phyloP scores from a whole-genome alignment of 1,284 basidiomycete species.

The Coniferiporia sulphurascens region DNA sequence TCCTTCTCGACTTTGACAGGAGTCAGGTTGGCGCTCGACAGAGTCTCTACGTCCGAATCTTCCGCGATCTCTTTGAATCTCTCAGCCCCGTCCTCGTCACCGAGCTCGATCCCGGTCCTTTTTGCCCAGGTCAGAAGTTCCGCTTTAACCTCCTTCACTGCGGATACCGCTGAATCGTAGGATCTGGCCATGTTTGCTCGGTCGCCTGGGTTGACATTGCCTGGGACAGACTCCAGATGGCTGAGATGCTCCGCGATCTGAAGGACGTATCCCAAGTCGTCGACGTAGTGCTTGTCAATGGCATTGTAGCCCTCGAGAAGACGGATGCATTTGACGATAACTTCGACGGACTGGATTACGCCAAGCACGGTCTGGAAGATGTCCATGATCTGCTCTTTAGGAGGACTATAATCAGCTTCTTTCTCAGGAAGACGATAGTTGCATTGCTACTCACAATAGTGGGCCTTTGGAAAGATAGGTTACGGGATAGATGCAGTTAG shows the following conservation, averaged over 20 bases:
- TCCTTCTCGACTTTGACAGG: too few species aligned
- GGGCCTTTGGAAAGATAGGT: too few species aligned
- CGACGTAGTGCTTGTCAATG: background rate
- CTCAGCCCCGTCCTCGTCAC: background rate
- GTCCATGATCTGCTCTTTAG: background rate
- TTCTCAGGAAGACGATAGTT: background rate
- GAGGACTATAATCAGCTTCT: background rate
- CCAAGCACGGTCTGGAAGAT: background rate
- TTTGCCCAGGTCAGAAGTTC: background rate
- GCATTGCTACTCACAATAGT: background rate
- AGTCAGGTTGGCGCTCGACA: too few species aligned
- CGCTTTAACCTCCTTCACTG: background rate
- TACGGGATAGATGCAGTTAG: too few species aligned
- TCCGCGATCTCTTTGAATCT: background rate
- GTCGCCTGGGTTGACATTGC: background rate
- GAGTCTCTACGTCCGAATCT: background rate
- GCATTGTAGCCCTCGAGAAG: background rate
- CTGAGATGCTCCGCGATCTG: background rate
- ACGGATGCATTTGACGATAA: background rate
- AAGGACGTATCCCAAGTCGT: background rate
- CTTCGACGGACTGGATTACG: background rate
- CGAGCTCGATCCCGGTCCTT: background rate
- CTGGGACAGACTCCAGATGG: background rate
- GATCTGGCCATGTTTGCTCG: background rate
- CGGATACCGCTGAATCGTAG: background rate